Conservation (phyloP, 2,329 filamentous ascomycete genomes). For the Fusarium chaquense region DNA sequence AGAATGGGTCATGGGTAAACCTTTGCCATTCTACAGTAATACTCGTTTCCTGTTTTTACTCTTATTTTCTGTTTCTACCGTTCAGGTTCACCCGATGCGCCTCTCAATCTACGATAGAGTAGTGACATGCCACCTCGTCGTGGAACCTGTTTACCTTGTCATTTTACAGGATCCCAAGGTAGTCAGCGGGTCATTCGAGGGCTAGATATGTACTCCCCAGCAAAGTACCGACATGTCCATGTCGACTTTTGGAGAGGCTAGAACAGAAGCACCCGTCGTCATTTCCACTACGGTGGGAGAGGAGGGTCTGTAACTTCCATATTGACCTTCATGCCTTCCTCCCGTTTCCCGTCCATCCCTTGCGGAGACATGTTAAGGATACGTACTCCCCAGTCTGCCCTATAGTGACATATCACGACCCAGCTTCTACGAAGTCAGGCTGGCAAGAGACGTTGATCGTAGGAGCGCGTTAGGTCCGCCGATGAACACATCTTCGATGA, state of each 20-base stretch:
- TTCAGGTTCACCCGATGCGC: slow-evolving; percentile 20
- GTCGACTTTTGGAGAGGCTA: neutral
- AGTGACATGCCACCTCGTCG: slow-evolving; percentile 39
- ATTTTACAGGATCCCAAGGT: slow-evolving; percentile 22
- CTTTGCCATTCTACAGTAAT: neutral
- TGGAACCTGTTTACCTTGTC: slow-evolving; percentile 39
- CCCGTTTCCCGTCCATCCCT: slow-evolving; percentile 20
- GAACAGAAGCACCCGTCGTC: slow-evolving; percentile 33
- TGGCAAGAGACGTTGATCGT: slow-evolving; percentile 6
- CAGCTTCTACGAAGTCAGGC: slow-evolving; percentile 3
- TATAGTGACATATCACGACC: slow-evolving; percentile 8
- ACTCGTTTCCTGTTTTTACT: slow-evolving; percentile 4
- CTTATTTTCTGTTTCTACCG: slow-evolving; percentile 13
- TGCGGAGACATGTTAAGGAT: slow-evolving; percentile 3
- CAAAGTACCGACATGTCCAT: slow-evolving; percentile 27
- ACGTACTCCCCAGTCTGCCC: slow-evolving; percentile 8
- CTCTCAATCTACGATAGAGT: slow-evolving; percentile 34
- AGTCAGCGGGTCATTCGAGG: slow-evolving; percentile 25
- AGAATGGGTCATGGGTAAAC: slow-evolving; percentile 16
- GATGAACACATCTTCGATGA: slow-evolving; percentile 27
- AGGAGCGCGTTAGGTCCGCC: slow-evolving; percentile 3
- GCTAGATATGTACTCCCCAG: slow-evolving; percentile 12
- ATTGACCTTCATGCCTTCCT: slow-evolving; percentile 18
- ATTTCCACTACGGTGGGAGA: slow-evolving; percentile 22
- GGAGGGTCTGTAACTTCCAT: neutral